Evolutionary conservation across 163 green algal species (phyloP).

Genomic region (Chlamydomonas reinhardtii): DNA sequence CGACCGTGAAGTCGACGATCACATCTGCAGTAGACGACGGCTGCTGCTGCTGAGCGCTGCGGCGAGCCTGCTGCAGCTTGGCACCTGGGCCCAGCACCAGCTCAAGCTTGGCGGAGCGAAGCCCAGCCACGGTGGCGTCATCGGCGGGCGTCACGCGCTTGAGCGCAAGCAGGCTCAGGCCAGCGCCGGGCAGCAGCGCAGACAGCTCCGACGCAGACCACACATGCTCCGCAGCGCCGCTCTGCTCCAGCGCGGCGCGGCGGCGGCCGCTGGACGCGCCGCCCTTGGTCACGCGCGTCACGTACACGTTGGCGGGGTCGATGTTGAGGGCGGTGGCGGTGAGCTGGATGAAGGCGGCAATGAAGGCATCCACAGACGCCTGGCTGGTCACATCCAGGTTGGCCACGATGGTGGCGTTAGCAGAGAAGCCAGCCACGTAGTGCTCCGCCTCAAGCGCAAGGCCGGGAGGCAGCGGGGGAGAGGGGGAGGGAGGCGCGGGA

Average conservation of each 20-base stretch:
- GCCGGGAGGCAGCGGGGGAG: constrained; percentile 18
- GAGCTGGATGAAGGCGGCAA: not conserved
- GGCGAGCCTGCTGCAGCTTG: not conserved
- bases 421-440: constrained; percentile 19
- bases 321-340: not conserved
- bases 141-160: not conserved
- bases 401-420: constrained; percentile 2
- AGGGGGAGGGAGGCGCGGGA: not conserved
- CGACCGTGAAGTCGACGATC: constrained; percentile 28
- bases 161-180: constrained; percentile 10
- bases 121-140: not conserved
- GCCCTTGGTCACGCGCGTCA: constrained; percentile 17
- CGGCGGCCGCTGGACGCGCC: not conserved
- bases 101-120: not conserved
- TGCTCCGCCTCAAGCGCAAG: not conserved
- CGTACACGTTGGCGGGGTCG: not conserved
- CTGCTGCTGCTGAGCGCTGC: not conserved
- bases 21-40: not conserved
- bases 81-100: not conserved
- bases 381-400: not conserved
- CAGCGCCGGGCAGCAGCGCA: not conserved
- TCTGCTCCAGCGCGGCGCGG: not conserved
- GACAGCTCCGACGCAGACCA: constrained; percentile 10
- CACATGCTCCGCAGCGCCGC: not conserved
- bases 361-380: not conserved